Conservation (phyloP, 2,329 filamentous ascomycete genomes). For the Raffaelea albimanens region DNA sequence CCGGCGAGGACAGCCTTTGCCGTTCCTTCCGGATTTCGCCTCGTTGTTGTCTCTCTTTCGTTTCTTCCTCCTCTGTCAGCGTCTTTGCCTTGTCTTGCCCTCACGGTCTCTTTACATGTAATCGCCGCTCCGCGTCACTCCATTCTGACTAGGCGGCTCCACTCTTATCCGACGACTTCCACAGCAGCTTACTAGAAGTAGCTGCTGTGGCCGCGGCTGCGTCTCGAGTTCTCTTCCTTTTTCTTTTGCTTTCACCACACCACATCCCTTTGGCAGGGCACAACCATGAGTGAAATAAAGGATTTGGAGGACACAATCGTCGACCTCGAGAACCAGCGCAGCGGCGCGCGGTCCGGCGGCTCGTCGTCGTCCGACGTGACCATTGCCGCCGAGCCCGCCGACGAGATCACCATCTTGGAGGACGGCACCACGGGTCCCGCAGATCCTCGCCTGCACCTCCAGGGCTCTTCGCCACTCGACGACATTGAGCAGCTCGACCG, state of each 20-base stretch:
- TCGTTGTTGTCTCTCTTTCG: background rate
- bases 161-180: too few relatives aligned
- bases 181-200: too few relatives aligned
- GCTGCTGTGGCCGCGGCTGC: too few relatives aligned
- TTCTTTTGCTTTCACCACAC: background rate
- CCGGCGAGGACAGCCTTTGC: background rate
- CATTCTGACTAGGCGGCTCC: too few relatives aligned
- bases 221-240: too few relatives aligned
- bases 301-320: background rate
- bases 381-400: slow-evolving; percentile 10
- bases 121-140: background rate
- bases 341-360: slow-evolving; percentile 4
- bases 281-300: slow-evolving; percentile 4
- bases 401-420: slow-evolving; percentile 31
- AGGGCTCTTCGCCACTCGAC: background rate
- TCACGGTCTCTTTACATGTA: background rate
- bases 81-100: background rate
- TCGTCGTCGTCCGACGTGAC: slow-evolving; percentile 11
- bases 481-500: background rate
- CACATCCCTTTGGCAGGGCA: too few relatives aligned
- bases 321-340: slow-evolving; percentile 1
- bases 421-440: too few relatives aligned
- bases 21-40: background rate
- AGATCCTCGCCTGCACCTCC: too few relatives aligned
- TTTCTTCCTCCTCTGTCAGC: background rate